Conservation (phyloP, 495 filamentous ascomycete species). For the Saxophila tyrrhenica region DNA sequence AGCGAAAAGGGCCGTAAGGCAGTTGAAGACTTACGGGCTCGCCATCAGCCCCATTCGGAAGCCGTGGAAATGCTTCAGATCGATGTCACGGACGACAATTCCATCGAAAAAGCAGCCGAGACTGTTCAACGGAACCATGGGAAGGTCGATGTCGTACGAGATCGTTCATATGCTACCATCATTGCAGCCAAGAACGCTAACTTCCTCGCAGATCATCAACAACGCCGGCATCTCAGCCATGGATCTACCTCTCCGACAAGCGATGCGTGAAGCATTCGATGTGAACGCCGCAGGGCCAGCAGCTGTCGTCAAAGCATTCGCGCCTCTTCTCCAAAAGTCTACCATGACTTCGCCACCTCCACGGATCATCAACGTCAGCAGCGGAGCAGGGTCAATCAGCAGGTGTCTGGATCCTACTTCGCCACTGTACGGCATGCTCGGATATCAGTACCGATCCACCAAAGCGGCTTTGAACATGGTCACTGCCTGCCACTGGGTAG, state of each 20-base stretch:
- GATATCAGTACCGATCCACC: constrained; percentile 29
- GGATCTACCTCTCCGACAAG: constrained; percentile 19
- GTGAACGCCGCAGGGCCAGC: constrained; percentile 31
- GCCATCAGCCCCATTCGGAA: not conserved
- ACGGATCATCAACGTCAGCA: constrained; percentile 32
- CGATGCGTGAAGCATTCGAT: constrained; percentile 24
- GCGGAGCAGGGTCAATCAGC: constrained; percentile 25
- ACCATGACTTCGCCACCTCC: constrained; percentile 6
- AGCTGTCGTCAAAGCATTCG: constrained; percentile 30
- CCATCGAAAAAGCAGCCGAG: constrained; percentile 7
- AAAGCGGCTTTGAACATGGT: constrained; percentile 36
- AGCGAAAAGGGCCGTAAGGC: constrained; percentile 5
- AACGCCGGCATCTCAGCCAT: constrained; percentile 25
- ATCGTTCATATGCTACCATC: not conserved
- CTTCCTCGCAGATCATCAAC: constrained; percentile 18
- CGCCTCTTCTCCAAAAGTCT: constrained; percentile 30
- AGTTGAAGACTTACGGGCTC: constrained; percentile 3
- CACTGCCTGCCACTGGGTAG: constrained; percentile 20
- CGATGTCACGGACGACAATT: constrained; percentile 10
- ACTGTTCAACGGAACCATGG: constrained; percentile 3
- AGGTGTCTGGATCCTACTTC: constrained; percentile 20
- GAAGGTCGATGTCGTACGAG: constrained; percentile 21
- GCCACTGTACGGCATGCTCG: constrained; percentile 16
- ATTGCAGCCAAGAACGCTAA: not conserved
- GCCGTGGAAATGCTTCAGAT: constrained; percentile 4